A percentile compares a stretch with the other conserved stretches of the same genome.
phyloP scores from a whole-genome alignment of 78 protist species.

The Salpingoeca rosetta region DNA sequence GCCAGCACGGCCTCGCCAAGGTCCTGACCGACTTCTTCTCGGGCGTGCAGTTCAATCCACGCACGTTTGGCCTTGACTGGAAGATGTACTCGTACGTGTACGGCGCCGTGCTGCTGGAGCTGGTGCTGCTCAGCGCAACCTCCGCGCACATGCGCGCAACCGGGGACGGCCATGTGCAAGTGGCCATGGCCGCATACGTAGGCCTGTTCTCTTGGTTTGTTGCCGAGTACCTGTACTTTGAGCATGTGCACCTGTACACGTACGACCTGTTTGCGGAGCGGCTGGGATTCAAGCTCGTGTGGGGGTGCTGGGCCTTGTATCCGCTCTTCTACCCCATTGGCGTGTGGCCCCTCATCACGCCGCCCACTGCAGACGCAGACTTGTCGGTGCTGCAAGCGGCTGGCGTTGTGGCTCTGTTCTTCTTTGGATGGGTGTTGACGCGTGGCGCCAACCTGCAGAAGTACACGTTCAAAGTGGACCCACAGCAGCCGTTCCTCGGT shows the following conservation, averaged over 20 bases:
- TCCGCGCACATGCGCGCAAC: neutral
- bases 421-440: neutral
- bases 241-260: slow-evolving; percentile 5
- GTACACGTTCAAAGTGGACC: neutral
- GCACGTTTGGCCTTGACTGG: neutral
- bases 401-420: neutral
- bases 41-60: neutral
- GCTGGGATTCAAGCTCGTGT: neutral
- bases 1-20: neutral
- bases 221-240: neutral
- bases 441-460: slow-evolving; percentile 15
- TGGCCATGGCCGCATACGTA: neutral
- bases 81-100: neutral
- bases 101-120: neutral
- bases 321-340: neutral
- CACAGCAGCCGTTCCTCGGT: neutral
- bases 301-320: neutral
- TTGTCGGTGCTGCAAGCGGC: neutral
- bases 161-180: too few relatives aligned
- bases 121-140: neutral
- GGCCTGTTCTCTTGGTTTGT: neutral
- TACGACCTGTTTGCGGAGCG: slow-evolving; percentile 1
- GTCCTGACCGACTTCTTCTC: neutral
- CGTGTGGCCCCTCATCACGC: neutral
- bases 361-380: neutral